phyloP scores from a whole-genome alignment of 495 filamentous ascomycete species.

The Aspergillus carlsbadensis region DNA sequence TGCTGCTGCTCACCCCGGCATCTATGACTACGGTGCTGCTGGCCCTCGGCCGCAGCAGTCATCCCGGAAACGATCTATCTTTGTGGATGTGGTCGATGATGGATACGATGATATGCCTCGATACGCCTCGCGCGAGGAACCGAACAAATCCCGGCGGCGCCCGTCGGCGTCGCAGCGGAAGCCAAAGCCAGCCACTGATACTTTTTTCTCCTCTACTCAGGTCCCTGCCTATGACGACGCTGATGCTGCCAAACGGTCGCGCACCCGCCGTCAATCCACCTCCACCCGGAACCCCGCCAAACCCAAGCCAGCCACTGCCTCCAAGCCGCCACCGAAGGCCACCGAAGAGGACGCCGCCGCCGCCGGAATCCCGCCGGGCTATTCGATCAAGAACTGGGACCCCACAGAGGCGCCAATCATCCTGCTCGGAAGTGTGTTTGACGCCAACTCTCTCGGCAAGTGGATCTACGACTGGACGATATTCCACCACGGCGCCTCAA shows the following conservation, averaged over 20 bases:
- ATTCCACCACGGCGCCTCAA: slow-evolving; percentile 80
- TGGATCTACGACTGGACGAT: slow-evolving; percentile 99
- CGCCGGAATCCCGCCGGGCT: slow-evolving; percentile 83
- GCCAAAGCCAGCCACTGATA: slow-evolving; percentile 53
- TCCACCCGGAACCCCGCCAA: slow-evolving; percentile 46
- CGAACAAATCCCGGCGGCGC: slow-evolving; percentile 34
- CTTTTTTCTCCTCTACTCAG: slow-evolving; percentile 52
- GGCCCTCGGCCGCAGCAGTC: slow-evolving; percentile 36
- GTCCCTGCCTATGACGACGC: slow-evolving; percentile 44
- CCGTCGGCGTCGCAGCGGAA: slow-evolving; percentile 43
- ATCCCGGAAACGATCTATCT: slow-evolving; percentile 52
- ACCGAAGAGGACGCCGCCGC: slow-evolving; percentile 81
- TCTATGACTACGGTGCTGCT: slow-evolving; percentile 38
- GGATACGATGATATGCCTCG: slow-evolving; percentile 44
- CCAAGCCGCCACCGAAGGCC: slow-evolving; percentile 62
- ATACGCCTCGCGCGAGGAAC: slow-evolving; percentile 24
- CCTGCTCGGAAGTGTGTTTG: slow-evolving; percentile 92
- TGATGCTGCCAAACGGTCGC: slow-evolving; percentile 43
- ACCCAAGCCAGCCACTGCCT: slow-evolving; percentile 42
- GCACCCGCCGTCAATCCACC: slow-evolving; percentile 49
- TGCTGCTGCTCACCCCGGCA: slow-evolving; percentile 36
- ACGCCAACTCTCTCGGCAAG: slow-evolving; percentile 94
- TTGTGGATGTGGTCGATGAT: slow-evolving; percentile 55
- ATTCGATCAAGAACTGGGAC: slow-evolving; percentile 98
- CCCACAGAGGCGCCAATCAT: slow-evolving; percentile 90